Evolutionary conservation across 805 yeast genomes (phyloP).

Genomic region (Nakazawaea holstii): DNA sequence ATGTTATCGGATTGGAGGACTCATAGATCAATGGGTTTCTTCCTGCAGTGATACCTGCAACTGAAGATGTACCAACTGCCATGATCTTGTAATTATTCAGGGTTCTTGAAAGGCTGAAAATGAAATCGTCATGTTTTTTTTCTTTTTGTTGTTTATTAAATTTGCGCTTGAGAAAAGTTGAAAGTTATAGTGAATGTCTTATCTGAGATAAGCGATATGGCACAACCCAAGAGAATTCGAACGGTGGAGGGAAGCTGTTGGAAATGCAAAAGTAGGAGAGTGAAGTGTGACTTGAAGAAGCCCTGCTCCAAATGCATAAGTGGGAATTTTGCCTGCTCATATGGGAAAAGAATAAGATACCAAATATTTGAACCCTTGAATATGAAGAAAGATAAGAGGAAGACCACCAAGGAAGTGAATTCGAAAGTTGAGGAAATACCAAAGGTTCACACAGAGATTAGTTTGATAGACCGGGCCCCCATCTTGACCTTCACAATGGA

Average conservation of each 20-base stretch:
- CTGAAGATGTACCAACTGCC: constrained; percentile 32
- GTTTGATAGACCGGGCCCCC: no score
- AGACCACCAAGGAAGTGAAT: not conserved
- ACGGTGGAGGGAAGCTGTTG: constrained; percentile 31
- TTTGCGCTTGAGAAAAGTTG: not conserved
- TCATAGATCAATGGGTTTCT: constrained; percentile 60
- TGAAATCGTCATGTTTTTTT: not conserved
- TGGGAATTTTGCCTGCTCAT: constrained; percentile 34
- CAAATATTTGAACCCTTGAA: not conserved
- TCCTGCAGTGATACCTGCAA: constrained; percentile 71
- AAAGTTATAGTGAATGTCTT: not conserved
- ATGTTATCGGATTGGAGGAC: constrained; percentile 54
- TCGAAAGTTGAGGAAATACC: not conserved
- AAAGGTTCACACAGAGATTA: not conserved
- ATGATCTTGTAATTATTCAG: constrained; percentile 13
- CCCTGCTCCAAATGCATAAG: constrained; percentile 39
- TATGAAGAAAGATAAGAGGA: not conserved
- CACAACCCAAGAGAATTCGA: constrained; percentile 17
- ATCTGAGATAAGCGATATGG: not conserved
- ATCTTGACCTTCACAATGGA: constrained; percentile 1
- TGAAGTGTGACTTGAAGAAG: constrained; percentile 38
- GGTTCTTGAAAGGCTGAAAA: not conserved
- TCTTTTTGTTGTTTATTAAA: no score
- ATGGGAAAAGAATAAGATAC: constrained; percentile 24
- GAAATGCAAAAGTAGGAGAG: constrained; percentile 41